Conservation (phyloP, 495 filamentous ascomycete genomes). For the Neohortaea acidophila region DNA sequence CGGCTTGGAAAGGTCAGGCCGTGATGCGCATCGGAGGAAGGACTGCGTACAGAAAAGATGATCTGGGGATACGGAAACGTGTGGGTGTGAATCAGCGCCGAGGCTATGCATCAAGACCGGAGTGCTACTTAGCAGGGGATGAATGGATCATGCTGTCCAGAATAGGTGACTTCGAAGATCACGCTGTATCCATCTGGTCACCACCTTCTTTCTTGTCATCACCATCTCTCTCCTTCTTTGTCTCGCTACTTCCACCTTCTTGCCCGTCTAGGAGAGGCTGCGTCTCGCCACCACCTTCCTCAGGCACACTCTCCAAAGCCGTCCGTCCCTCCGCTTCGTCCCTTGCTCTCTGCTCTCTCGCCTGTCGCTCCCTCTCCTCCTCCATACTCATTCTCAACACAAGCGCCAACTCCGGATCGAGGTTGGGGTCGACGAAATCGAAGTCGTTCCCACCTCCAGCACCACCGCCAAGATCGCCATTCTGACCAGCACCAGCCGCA, state of each 20-base stretch:
- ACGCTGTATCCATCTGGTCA: constrained; percentile 87
- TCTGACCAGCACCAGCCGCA: constrained; percentile 40
- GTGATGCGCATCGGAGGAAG: no score
- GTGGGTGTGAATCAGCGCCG: no score
- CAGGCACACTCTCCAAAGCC: constrained; percentile 63
- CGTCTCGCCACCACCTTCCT: constrained; percentile 63
- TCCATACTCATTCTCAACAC: constrained; percentile 97
- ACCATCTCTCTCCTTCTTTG: constrained; percentile 46
- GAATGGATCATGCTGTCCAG: no score
- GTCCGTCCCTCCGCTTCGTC: constrained; percentile 56
- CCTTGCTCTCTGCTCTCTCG: constrained; percentile 62
- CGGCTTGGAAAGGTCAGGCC: no score
- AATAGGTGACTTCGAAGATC: not conserved
- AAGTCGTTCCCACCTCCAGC: constrained; percentile 39
- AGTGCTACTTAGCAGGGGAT: no score
- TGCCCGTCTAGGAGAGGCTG: constrained; percentile 49
- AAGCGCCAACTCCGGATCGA: constrained; percentile 84
- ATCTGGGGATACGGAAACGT: no score
- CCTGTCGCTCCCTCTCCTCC: constrained; percentile 86
- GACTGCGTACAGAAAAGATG: no score
- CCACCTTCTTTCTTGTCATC: constrained; percentile 19
- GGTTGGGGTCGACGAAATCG: constrained; percentile 63
- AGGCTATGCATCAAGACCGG: not conserved
- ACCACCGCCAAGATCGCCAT: constrained; percentile 37
- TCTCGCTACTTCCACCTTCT: constrained; percentile 32